Evolutionary conservation across 1,284 basidiomycete genomes (phyloP), one percentile per base, ranked within the genome.

Genomic region (Apiotrichum sp.): DNA sequence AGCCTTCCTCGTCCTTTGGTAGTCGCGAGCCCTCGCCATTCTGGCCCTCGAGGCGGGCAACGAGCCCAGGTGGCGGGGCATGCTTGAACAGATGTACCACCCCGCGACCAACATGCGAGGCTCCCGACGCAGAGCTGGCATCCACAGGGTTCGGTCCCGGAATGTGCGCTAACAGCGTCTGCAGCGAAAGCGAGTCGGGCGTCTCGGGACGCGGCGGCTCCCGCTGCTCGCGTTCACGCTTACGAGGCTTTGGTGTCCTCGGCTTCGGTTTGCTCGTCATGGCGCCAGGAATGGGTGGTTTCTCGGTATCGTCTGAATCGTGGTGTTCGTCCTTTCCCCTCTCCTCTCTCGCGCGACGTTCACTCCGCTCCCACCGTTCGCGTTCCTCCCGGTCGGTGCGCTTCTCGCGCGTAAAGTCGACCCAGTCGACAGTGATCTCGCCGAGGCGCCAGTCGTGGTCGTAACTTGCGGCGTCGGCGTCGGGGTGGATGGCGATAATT

Each of bases 81-180:
- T 79, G 78, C 8, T 71, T 70, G 55, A 77, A 78, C 0, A 79
- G 66, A 48, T 79, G 78, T 3, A 79, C 67, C 2, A 76, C 72
- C 0, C 78, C 78, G 38, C 70, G 70, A 11, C 76, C 74, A n/a
- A 78, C 65, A 11, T 70, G 66, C 1, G 75, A 71, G 9, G 67
- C 55, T 10, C 73, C 73, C 32, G 65, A 62, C 1, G 73, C 67
- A 4, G 61, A 57, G 14, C 64, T 67, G 5, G 69, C 61, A 22
- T 66, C 70, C 8, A 72, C 60, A 7, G 39, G 70, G 39, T 66
- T 68, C 3, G 71, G 71, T 1, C 67, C 67, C 5, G 72, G 68
- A 14, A 69, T 67, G 58, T 73, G 73, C n/a, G 63, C 73, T 0
- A 75, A 62, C 4, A 75, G 62, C 2, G 73, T 69, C 52, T 75